Evolutionary conservation across 1,139 yeast species (phyloP), one percentile per base, ranked within the genome.

Genomic region (Yamadazyma conglobata): DNA sequence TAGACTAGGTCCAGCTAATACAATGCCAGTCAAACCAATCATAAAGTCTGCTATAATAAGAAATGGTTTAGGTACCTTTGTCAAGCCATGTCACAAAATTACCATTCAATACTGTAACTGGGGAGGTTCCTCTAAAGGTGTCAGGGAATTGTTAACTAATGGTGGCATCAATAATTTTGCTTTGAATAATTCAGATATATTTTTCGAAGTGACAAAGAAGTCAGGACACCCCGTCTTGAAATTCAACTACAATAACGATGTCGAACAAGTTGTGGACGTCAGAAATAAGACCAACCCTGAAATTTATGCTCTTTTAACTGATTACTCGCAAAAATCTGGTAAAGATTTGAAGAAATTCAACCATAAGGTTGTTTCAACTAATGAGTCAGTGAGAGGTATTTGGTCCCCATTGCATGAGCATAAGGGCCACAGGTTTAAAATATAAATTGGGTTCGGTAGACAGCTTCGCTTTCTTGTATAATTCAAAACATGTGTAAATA

Each of bases 391-490:
- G 11, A 82, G 99, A 70, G 99, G 98, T 49, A 71, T 91, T 32
- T 91, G 99, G 98, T 87, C 96, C 29, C 98, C 98, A 34, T 70
- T 91, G 67, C 96, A 91, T 54, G 78, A 73, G 32, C 79, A 77
- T 38, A 81, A 84, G 55, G 65, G 67, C 22, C 67, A 65, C 52
- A 77, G 94, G 60, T 80, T 75, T 63, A 79, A 71, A 51, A 73
- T 86, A 33, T 85, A 64, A 52, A n/a, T n/a, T n/a, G n/a, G n/a
- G n/a, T n/a, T n/a, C n/a, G n/a, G n/a, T n/a, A n/a, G n/a, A n/a
- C n/a, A n/a, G n/a, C n/a, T n/a, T n/a, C n/a, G n/a, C n/a, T n/a
- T n/a, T n/a, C n/a, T n/a, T n/a, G n/a, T n/a, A n/a, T n/a, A n/a
- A n/a, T n/a, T n/a, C n/a, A n/a, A n/a, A n/a, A n/a, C n/a, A n/a